Conservation (phyloP, 2,329 filamentous ascomycete species). For the Hymenotorrendiella dingleyae region DNA sequence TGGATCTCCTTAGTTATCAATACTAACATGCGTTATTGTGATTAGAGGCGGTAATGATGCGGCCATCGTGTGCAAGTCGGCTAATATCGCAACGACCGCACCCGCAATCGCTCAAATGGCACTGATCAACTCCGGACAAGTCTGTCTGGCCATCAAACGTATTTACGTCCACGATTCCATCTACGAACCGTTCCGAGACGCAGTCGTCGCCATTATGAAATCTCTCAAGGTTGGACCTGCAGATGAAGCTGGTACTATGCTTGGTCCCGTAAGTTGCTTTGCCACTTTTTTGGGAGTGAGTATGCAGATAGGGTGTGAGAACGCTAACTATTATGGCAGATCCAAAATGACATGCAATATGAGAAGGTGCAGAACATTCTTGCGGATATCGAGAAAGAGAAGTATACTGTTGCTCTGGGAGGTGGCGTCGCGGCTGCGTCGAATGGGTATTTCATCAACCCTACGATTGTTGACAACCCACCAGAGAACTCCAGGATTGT, state of each 20-base stretch:
- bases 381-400: conserved; percentile 46
- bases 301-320: too few relatives aligned
- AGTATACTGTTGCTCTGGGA: conserved; percentile 44
- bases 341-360: conserved; percentile 61
- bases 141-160: conserved; percentile 51
- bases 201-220: conserved; percentile 42
- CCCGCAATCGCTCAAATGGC: conserved; percentile 38
- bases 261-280: too few relatives aligned
- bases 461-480: conserved; percentile 53
- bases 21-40: too few relatives aligned
- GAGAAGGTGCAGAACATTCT: conserved; percentile 51
- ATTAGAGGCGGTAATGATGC: conserved; percentile 52
- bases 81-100: conserved; percentile 43
- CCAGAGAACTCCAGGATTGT: conserved; percentile 50
- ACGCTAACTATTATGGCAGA: too few relatives aligned
- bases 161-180: conserved; percentile 55
- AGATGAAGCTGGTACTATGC: conserved; percentile 32
- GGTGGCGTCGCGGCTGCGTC: conserved; percentile 25
- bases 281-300: too few relatives aligned
- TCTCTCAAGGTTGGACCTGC: conserved; percentile 34
- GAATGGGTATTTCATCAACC: conserved; percentile 50
- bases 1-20: too few relatives aligned
- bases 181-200: conserved; percentile 48
- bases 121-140: conserved; percentile 48
- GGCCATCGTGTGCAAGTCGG: conserved; percentile 45